Evolutionary conservation across 495 filamentous ascomycete genomes (phyloP), one percentile per base, ranked within the genome.

Genomic region (Xylaria intraflava): DNA sequence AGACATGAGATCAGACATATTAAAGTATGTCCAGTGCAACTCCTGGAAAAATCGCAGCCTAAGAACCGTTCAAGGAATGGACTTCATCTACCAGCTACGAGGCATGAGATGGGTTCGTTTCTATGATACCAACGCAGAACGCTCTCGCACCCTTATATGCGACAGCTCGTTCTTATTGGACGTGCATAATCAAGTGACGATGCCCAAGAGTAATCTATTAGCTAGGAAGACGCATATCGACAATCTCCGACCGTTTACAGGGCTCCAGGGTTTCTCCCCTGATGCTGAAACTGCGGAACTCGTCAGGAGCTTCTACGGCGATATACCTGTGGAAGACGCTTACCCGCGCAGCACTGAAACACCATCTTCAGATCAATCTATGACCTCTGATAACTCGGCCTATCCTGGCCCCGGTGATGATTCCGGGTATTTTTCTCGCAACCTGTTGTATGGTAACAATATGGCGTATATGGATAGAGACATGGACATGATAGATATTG

Each of bases 131-230:
- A 20, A 64, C 26, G 53, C 57, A 0, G 6, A 40, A 0, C 8
- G 46, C 0, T 12, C 40, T 1, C 39, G 55, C 2, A 42, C 30
- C 6, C 0, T 7, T 0, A 56, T 74, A 2, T 27, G 56, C 2
- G 72, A 76, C 31, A 65, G 55, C 57, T 63, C 66, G 0, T 75
- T 72, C 14, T 7, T 53, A 1, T 58, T 67, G 19, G 72, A 75
- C n/a, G 14, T 72, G 4, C 62, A 48, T 8, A 66, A 55, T n/a
- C 42, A 46, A 1, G 63, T 59, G 0, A 36, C 39, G 11, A 36
- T 29, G 10, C 53, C 53, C 3, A 68, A 68, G 61, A 20, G 17
- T 12, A 40, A 11, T 14, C 3, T 16, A 0, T 49, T 46, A 11
- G 46, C 42, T 11, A 11, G 46, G 0, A 51, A 44, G 17, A 48